These are phyloP conservation scores for Strigomonas culicis DNA, from an alignment of 208 protist species.

Conservation along the genomic window DNA sequence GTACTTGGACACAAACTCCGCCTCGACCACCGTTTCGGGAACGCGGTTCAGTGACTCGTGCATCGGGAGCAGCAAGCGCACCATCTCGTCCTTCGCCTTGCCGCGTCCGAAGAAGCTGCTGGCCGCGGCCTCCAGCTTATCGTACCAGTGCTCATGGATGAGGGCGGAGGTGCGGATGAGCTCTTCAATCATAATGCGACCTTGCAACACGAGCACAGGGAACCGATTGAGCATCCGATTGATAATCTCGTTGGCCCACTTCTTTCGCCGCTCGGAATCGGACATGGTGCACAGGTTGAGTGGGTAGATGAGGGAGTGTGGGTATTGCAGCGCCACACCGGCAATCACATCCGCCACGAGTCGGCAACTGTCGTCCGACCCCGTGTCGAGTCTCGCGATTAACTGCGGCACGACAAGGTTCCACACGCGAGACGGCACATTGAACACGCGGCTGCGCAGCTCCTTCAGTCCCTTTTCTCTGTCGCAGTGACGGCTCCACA, in stretches of 20 bases:
- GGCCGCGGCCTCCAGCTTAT: conserved; percentile 94
- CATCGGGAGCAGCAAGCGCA: conserved; percentile 86
- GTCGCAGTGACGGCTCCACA: conserved; percentile 95
- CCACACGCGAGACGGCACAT: conserved; percentile 97
- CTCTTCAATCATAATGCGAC: conserved; percentile 94
- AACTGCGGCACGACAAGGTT: conserved; percentile 98
- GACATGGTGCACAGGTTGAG: conserved; percentile 96
- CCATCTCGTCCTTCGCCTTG: conserved; percentile 75
- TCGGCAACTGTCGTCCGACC: conserved; percentile 82
- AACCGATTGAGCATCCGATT: conserved; percentile 49
- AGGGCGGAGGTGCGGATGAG: conserved; percentile 97
- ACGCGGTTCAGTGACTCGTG: conserved; percentile 93
- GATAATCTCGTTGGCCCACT: conserved; percentile 69
- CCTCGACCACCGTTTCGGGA: conserved; percentile 95
- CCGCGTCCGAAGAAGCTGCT: conserved; percentile 94
- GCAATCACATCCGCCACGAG: conserved; percentile 94
- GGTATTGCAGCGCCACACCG: conserved; percentile 94
- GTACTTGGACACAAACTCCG: conserved; percentile 91
- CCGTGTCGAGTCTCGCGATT: conserved; percentile 96
- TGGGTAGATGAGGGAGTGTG: conserved; percentile 98
- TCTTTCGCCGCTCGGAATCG: conserved; percentile 65
- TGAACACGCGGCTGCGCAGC: conserved; percentile 90
- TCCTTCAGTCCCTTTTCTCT: conserved; percentile 62
- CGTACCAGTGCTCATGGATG: conserved; percentile 93
- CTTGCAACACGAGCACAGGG: conserved; percentile 88